Evolutionary conservation across 441 rosid genomes (phyloP).

Genomic region (Jatropha podagrica): DNA sequence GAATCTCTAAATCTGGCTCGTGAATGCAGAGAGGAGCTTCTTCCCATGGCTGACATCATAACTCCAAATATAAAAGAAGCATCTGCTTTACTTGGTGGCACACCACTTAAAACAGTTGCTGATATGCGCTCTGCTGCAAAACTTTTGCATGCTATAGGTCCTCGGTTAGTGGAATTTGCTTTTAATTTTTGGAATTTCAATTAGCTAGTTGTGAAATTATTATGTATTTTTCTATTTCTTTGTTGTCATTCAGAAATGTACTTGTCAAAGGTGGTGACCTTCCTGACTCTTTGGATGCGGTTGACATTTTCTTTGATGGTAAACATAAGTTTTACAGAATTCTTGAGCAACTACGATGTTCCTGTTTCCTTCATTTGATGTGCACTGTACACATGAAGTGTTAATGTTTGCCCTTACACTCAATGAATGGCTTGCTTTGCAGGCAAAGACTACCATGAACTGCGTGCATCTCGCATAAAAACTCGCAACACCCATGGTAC

Average conservation of each 20-base stretch:
- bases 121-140: constrained; percentile 85
- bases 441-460: constrained; percentile 70
- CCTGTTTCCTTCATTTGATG: not conserved
- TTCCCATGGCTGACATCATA: constrained; percentile 79
- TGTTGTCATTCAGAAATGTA: constrained; percentile 57
- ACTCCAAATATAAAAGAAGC: constrained; percentile 96
- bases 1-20: constrained; percentile 4
- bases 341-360: not conserved
- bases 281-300: constrained; percentile 73
- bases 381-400: not conserved
- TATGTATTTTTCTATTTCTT: not conserved
- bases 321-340: constrained; percentile 14
- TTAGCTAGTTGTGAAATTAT: not conserved
- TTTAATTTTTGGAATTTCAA: not conserved
- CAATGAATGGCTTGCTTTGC: constrained; percentile 18
- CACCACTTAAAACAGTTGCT: constrained; percentile 54
- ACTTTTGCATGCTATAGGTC: constrained; percentile 69
- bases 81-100: constrained; percentile 77
- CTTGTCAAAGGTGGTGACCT: constrained; percentile 98
- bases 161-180: constrained; percentile 53
- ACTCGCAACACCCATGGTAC: constrained; percentile 94
- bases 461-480: constrained; percentile 61
- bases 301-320: constrained; percentile 89
- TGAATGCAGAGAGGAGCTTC: constrained; percentile 69
- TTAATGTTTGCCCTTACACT: constrained; percentile 2